Percentiles rank a stretch among this genome's conserved stretches.
Evolutionary conservation across 495 filamentous ascomycete species (phyloP).

Genomic region (Penicillium ucsense): DNA sequence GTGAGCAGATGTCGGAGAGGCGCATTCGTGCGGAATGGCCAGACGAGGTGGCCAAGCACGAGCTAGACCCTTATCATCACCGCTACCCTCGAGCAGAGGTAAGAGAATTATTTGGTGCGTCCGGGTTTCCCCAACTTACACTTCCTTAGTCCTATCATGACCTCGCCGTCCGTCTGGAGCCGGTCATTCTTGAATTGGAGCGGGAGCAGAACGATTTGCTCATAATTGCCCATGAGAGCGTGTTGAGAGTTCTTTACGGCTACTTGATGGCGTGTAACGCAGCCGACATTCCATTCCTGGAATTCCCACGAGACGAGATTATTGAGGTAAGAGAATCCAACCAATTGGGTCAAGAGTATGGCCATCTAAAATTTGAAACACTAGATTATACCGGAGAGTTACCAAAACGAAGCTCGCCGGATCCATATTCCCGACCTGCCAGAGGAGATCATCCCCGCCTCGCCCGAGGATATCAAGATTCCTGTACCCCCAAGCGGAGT

Average conservation of each 20-base stretch:
- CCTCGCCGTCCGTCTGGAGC: slow-evolving; percentile 93
- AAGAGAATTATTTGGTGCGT: slow-evolving; percentile 6
- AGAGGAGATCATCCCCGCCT: slow-evolving; percentile 54
- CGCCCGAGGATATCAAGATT: slow-evolving; percentile 76
- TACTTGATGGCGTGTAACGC: slow-evolving; percentile 98
- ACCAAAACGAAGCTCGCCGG: slow-evolving; percentile 88
- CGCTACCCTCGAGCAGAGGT: slow-evolving; percentile 93
- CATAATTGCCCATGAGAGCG: slow-evolving; percentile 96
- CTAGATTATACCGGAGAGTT: slow-evolving; percentile 89
- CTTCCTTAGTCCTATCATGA: slow-evolving; percentile 83
- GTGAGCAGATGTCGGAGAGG: slow-evolving; percentile 80
- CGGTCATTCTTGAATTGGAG: slow-evolving; percentile 95
- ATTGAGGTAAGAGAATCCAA: slow-evolving; percentile 54
- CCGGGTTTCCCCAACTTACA: background rate
- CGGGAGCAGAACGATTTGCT: slow-evolving; percentile 93
- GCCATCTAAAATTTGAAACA: too few relatives aligned
- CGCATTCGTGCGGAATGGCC: slow-evolving; percentile 72
- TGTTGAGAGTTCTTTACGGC: slow-evolving; percentile 90
- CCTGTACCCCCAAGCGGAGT: slow-evolving; percentile 58
- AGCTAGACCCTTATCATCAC: slow-evolving; percentile 93
- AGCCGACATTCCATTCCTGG: slow-evolving; percentile 85
- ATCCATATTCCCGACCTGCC: slow-evolving; percentile 65
- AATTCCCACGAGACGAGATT: slow-evolving; percentile 93
- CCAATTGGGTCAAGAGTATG: too few relatives aligned
- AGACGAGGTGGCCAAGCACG: slow-evolving; percentile 86